phyloP scores from a whole-genome alignment of 805 yeast genomes.

The Myxozyma vanderwaltii region DNA sequence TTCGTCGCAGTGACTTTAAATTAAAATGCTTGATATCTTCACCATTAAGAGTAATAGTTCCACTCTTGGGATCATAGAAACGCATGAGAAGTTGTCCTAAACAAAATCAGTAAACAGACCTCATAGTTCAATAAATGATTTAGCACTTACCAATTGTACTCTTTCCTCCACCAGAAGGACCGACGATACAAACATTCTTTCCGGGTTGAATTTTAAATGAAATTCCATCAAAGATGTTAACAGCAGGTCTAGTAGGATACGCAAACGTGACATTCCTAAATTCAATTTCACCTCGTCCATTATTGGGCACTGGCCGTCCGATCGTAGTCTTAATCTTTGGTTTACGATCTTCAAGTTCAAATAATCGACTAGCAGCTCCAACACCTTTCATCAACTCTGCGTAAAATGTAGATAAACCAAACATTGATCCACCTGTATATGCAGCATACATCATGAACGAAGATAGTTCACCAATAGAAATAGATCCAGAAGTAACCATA shows the following conservation, averaged over 20 bases:
- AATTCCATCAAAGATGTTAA: constrained; percentile 62
- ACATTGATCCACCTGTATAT: constrained; percentile 89
- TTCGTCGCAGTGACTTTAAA: constrained; percentile 68
- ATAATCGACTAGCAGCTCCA: constrained; percentile 90
- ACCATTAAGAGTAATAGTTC: constrained; percentile 65
- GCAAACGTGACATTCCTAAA: constrained; percentile 67
- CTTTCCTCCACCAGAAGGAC: constrained; percentile 97
- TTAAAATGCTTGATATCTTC: constrained; percentile 64
- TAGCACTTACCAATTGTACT: constrained; percentile 73
- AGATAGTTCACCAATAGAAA: constrained; percentile 85
- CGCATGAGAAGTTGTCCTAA: constrained; percentile 58
- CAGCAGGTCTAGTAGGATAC: constrained; percentile 83
- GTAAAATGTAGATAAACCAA: constrained; percentile 87
- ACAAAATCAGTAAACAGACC: background rate
- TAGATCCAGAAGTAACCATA: constrained; percentile 73
- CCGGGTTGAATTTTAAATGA: constrained; percentile 70
- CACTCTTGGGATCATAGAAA: constrained; percentile 76
- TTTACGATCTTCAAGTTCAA: constrained; percentile 78
- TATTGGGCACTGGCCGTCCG: constrained; percentile 49
- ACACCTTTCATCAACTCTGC: constrained; percentile 96
- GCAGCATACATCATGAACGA: constrained; percentile 95
- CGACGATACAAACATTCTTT: constrained; percentile 89
- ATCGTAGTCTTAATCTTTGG: constrained; percentile 69
- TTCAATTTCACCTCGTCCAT: constrained; percentile 46
- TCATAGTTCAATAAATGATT: background rate